Base-by-base conservation (phyloP, 78 protist genomes). In the Dictyostelium brefeldianum region DNA sequence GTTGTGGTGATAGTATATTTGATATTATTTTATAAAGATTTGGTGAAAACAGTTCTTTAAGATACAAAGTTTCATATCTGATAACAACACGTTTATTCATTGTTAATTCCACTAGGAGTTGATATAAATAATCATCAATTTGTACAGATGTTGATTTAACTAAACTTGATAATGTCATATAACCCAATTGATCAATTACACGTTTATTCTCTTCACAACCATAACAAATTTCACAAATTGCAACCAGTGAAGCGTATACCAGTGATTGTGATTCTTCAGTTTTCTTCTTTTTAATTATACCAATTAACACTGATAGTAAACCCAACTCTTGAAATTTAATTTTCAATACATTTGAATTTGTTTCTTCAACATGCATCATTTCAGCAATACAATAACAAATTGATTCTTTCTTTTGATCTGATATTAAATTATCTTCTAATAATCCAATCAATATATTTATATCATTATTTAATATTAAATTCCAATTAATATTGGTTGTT, bases 171-270 rank as follows among this genome's bases (percentile, higher is more conserved):
- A 87, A 22, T 10, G 77, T 43, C 80, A 87, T 87, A 64, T 64
- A 87, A 11, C 93, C 93, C 27, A n/a, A 46, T 64, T 22, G 53
- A 47, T 87, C 93, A 4, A 87, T 25, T 3, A 87, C 79, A 20
- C 85, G 59, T 70, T 77, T 74, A 47, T 87, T 87, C 62, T 87
- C 93, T 29, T 87, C 93, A 80, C 93, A 87, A 17, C 78, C 84
- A 65, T 59, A 78, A 36, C 85, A 87, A 17, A 77, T 31, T 70
- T 87, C 93, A 31, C 93, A 87, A 47, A 87, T 47, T 9, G 93
- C 54, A 25, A 77, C 83, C 18, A 87, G 43, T 5, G 80, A 12
- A 6, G 93, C 83, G 15, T 87, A 87, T 43, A 77, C 84, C n/a
- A 87, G n/a, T 22, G 56, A 31, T 27, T 51, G 84, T 14, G 84